These are phyloP conservation scores for Auricularia sp. DNA, from an alignment of 768 basidiomycete genomes.

Conservation along the genomic window DNA sequence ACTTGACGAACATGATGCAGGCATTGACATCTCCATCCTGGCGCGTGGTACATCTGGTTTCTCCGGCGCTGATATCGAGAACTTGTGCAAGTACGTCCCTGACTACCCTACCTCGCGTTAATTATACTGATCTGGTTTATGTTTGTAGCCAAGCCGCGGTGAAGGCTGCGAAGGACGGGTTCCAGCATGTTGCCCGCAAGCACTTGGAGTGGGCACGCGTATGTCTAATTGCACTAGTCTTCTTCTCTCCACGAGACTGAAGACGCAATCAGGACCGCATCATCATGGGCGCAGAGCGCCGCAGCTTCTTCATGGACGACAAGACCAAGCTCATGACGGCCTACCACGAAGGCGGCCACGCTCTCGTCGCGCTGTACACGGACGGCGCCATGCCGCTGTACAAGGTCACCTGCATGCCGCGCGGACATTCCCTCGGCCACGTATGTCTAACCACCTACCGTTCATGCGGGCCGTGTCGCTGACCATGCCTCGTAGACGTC, in stretches of 20 bases:
- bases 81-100: conserved; percentile 81
- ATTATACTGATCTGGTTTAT: neutral
- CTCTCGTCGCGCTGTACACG: conserved; percentile 89
- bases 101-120: neutral
- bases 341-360: conserved; percentile 96
- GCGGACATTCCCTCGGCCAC: conserved; percentile 85
- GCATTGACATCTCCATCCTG: conserved; percentile 77
- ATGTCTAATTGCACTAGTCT: conserved; percentile 25
- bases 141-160: conserved; percentile 73
- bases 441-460: conserved; percentile 34
- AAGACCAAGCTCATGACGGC: conserved; percentile 85
- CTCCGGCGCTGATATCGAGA: conserved; percentile 94
- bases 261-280: conserved; percentile 64
- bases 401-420: conserved; percentile 95
- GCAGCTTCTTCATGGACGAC: conserved; percentile 78
- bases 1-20: conserved; percentile 23
- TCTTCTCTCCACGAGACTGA: too few relatives aligned
- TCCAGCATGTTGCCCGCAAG: conserved; percentile 54
- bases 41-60: conserved; percentile 94
- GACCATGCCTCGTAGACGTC: conserved; percentile 40
- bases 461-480: neutral
- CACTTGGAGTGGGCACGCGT: conserved; percentile 97
- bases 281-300: conserved; percentile 92
- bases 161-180: conserved; percentile 81
- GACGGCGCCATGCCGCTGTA: conserved; percentile 94